Evolutionary conservation across 768 basidiomycete species (phyloP), one percentile per base, ranked within the genome.

Genomic region (Kwoniella pini): DNA sequence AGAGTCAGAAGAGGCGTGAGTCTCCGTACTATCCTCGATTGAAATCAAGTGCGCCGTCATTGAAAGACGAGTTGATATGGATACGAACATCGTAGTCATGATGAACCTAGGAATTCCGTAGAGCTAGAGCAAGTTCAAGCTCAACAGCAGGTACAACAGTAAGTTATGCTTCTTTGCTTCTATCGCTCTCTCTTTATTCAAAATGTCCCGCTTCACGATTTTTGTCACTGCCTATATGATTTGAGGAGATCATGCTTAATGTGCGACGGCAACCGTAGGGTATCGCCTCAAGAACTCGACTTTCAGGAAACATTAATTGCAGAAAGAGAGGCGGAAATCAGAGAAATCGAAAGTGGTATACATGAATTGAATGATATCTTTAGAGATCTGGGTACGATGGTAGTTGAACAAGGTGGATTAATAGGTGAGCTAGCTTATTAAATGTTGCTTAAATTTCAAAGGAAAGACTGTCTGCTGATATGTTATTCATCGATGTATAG

Each of bases 321-420:
- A 52, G 96, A 99, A 75, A 88, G 96, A 17, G 95, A 99, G 77
- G 83, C 83, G 0, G 96, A 98, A 72, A 98, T 98, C 55, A 85
- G 89, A 51, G 93, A 97, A 75, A 99, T 99, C 52, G 96, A 99
- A 79, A 87, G 86, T 6, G 95, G 96, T 6, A 97, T 99, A 56
- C 91, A 95, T 71, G 95, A 99, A 78, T 80, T 99, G 45, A 85
- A 90, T 26, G 91, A 97, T 79, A 97, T 99, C 73, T 98, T 99
- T 83, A 85, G 90, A 50, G 94, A 98, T 79, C 81, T 99, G 45
- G 95, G 94, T 43, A 94, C 92, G 15, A 82, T 99, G 45, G 94
- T 99, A 1, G 85, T 87, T 60, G 91, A 97, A 75, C 96, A 99
- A 77, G 94, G 94, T 12, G 85, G 85, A 51, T 91, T 98, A 89